Evolutionary conservation across 768 basidiomycete species (phyloP).

Genomic region (Tricholoma terreum): DNA sequence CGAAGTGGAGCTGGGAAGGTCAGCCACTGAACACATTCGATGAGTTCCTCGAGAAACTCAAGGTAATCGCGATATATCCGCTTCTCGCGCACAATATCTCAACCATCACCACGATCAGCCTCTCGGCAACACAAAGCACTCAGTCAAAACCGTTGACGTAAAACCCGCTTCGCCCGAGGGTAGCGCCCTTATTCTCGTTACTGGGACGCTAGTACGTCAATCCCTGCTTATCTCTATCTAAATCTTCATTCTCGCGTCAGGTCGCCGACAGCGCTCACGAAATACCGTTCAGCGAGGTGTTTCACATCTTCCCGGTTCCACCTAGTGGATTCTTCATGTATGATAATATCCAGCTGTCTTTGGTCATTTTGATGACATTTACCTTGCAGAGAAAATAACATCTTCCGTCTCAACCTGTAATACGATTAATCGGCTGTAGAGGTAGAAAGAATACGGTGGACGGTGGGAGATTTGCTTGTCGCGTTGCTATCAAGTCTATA

Average conservation of each 20-base stretch:
- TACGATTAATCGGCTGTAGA: constrained; percentile 32
- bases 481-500: neutral
- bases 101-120: constrained; percentile 43
- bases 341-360: constrained; percentile 20
- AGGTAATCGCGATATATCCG: constrained; percentile 35
- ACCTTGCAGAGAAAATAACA: constrained; percentile 67
- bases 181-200: constrained; percentile 78
- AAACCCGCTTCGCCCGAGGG: constrained; percentile 74
- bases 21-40: constrained; percentile 49
- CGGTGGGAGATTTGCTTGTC: neutral
- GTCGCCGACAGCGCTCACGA: constrained; percentile 79
- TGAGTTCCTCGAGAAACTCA: constrained; percentile 70
- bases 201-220: constrained; percentile 73
- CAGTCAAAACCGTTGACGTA: constrained; percentile 77
- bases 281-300: constrained; percentile 89
- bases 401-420: constrained; percentile 83
- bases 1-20: constrained; percentile 87
- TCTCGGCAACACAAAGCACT: constrained; percentile 80
- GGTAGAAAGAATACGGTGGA: constrained; percentile 1
- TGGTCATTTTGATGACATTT: neutral
- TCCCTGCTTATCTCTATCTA: neutral
- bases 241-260: constrained; percentile 34
- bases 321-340: constrained; percentile 78
- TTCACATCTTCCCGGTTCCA: constrained; percentile 82
- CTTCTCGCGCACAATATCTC: neutral